phyloP scores from a whole-genome alignment of 495 filamentous ascomycete species.

The Penicillium bovifimosum region DNA sequence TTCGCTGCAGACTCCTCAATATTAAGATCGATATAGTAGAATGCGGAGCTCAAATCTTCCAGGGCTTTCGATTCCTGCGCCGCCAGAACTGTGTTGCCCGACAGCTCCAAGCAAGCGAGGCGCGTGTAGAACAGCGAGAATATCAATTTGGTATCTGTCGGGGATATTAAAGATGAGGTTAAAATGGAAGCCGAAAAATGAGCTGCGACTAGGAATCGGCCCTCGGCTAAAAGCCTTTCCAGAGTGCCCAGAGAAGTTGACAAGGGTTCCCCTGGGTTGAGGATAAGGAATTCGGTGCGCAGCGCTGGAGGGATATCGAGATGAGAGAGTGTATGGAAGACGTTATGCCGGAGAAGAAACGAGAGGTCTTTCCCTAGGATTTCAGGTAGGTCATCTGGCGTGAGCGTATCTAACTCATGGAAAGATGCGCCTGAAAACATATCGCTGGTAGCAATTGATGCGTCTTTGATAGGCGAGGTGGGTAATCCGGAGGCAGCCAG shows the following conservation, averaged over 20 bases:
- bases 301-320: constrained; percentile 62
- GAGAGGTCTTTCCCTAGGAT: constrained; percentile 62
- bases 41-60: constrained; percentile 67
- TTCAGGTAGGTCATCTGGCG: constrained; percentile 32
- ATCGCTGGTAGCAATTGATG: constrained; percentile 10
- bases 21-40: constrained; percentile 54
- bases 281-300: constrained; percentile 39
- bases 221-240: constrained; percentile 66
- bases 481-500: constrained; percentile 13
- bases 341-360: constrained; percentile 69
- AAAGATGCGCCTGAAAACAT: constrained; percentile 27
- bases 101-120: constrained; percentile 73
- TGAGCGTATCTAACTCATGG: constrained; percentile 29
- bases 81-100: constrained; percentile 64
- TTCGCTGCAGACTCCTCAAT: constrained; percentile 15
- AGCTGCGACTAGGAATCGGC: constrained; percentile 58
- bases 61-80: constrained; percentile 81
- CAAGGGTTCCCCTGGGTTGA: constrained; percentile 34
- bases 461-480: constrained; percentile 10
- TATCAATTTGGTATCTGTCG: constrained; percentile 56
- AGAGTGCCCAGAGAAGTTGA: constrained; percentile 39
- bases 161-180: constrained; percentile 42
- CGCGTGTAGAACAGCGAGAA: constrained; percentile 78
- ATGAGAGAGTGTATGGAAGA: constrained; percentile 73
- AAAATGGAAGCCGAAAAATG: constrained; percentile 38